phyloP scores from a whole-genome alignment of 2,329 filamentous ascomycete species.

The Aspergillus nomiae region DNA sequence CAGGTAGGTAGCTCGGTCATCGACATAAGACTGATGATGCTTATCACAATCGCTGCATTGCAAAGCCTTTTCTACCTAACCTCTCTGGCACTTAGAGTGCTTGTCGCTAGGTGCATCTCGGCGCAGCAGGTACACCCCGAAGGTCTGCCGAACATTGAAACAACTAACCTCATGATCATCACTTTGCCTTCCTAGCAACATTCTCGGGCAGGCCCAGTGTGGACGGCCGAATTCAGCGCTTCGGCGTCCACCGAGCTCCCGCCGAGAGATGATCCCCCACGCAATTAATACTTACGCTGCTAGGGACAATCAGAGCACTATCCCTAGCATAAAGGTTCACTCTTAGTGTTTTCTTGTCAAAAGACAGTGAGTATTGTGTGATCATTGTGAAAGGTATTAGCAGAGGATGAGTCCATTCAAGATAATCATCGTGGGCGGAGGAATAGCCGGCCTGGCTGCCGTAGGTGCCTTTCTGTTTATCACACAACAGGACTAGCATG shows the following conservation, averaged over 20 bases:
- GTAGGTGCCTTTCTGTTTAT: constrained; percentile 6
- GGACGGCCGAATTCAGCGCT: neutral
- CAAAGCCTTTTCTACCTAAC: neutral
- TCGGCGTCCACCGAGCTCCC: neutral
- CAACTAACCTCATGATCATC: neutral
- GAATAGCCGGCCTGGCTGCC: constrained; percentile 35
- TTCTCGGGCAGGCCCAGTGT: neutral
- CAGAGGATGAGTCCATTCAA: constrained; percentile 28
- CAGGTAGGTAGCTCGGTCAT: neutral
- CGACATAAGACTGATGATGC: neutral
- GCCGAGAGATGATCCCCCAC: neutral
- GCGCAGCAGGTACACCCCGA: neutral
- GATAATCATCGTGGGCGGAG: constrained; percentile 55
- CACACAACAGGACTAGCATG: neutral
- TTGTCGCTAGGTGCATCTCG: neutral
- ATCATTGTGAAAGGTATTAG: neutral
- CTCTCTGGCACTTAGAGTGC: neutral
- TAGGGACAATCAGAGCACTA: neutral
- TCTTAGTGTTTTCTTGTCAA: neutral
- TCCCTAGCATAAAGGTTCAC: neutral
- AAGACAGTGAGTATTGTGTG: neutral
- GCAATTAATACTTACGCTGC: neutral
- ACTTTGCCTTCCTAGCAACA: neutral
- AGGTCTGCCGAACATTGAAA: neutral
- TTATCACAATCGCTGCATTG: neutral